A percentile compares a stretch with the other conserved stretches of the same genome.
These are phyloP conservation scores for Clonostachys solani DNA, from an alignment of 2,329 filamentous ascomycete genomes.

Conservation along the genomic window DNA sequence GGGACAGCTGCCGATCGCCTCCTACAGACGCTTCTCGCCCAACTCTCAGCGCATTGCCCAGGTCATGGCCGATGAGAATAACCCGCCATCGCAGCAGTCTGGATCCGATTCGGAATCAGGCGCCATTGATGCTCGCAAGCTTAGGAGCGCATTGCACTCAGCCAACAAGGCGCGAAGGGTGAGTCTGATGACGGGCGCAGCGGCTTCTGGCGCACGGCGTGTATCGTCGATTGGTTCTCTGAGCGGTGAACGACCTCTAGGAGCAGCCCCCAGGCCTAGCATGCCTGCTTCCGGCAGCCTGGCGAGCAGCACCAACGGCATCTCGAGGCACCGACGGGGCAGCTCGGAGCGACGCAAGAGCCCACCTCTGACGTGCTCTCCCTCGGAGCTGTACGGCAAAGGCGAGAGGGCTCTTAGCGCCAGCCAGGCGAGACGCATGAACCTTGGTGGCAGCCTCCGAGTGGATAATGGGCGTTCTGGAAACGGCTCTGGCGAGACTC, in stretches of 20 bases:
- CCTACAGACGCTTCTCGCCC: constrained; percentile 21
- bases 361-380: constrained; percentile 49
- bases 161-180: constrained; percentile 36
- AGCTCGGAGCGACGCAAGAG: constrained; percentile 46
- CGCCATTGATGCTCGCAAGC: constrained; percentile 46
- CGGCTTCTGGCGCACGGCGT: constrained; percentile 30
- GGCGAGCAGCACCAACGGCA: constrained; percentile 41
- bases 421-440: constrained; percentile 55
- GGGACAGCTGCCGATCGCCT: constrained; percentile 5
- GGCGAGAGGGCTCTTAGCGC: constrained; percentile 38
- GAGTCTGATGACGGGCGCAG: constrained; percentile 27
- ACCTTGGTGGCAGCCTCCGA: constrained; percentile 33
- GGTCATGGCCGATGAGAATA: constrained; percentile 45
- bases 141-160: constrained; percentile 49
- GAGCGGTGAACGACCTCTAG: constrained; percentile 13
- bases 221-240: constrained; percentile 39
- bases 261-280: constrained; percentile 16
- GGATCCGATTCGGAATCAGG: constrained; percentile 46
- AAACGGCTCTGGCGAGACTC: constrained; percentile 16
- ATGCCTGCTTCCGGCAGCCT: constrained; percentile 23
- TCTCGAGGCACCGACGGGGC: constrained; percentile 47
- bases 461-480: constrained; percentile 10
- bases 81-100: constrained; percentile 35
- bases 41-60: constrained; percentile 26
- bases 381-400: constrained; percentile 25